These are phyloP conservation scores for Candida ulmi DNA, from an alignment of 805 yeast genomes.

Conservation along the genomic window DNA sequence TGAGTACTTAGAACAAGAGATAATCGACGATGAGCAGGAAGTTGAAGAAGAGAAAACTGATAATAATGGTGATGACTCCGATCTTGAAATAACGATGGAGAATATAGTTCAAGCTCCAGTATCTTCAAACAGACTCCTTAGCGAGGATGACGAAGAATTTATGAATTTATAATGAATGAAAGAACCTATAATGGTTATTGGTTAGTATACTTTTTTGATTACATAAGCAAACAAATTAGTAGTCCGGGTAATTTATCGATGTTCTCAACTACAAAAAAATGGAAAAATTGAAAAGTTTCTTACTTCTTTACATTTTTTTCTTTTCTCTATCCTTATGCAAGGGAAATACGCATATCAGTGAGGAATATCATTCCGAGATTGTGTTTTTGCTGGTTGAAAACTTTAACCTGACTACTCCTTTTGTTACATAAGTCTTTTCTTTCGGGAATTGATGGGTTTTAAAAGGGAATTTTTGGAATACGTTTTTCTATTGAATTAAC, in stretches of 20 bases:
- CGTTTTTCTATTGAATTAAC: neutral
- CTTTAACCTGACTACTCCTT: constrained; percentile 90
- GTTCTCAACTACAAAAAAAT: neutral
- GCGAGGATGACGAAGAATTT: constrained; percentile 9
- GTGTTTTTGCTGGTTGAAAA: constrained; percentile 99
- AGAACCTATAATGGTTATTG: too few species aligned
- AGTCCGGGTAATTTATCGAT: neutral
- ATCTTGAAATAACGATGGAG: constrained; percentile 1
- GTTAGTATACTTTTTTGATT: too few species aligned
- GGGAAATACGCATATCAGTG: constrained; percentile 99
- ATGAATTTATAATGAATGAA: constrained; percentile 1
- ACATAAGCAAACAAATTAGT: too few species aligned
- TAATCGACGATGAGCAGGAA: too few species aligned
- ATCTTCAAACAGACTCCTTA: neutral
- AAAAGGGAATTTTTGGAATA: constrained; percentile 1
- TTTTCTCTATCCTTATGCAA: constrained; percentile 90
- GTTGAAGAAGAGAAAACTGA: too few species aligned
- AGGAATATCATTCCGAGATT: constrained; percentile 99
- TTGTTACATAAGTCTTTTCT: constrained; percentile 10
- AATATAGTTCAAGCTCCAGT: neutral
- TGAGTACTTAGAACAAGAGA: neutral
- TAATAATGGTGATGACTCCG: neutral
- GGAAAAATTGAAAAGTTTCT: neutral
- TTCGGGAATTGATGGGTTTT: neutral
- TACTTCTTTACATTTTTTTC: constrained; percentile 11